phyloP scores from a whole-genome alignment of 345 rosid species.

The Corchorus olitorius region DNA sequence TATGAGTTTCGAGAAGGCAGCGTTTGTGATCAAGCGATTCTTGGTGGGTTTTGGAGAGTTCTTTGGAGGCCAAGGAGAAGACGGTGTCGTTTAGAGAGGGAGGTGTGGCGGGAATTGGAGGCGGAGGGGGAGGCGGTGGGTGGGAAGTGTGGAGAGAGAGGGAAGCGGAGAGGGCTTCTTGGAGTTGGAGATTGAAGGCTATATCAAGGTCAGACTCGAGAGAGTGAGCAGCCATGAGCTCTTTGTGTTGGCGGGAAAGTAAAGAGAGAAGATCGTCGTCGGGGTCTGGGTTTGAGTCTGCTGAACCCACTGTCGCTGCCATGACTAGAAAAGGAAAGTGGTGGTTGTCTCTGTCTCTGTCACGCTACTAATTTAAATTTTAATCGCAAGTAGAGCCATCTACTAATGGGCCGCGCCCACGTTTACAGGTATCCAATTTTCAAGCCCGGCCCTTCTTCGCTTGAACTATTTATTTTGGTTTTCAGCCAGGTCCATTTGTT shows the following conservation, averaged over 20 bases:
- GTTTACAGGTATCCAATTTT: no score
- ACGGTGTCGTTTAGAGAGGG: neutral
- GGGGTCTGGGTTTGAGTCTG: neutral
- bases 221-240: slow-evolving; percentile 29
- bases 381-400: no score
- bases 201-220: slow-evolving; percentile 47
- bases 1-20: slow-evolving; percentile 25
- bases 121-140: neutral
- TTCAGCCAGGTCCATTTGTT: no score
- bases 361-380: no score
- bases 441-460: no score
- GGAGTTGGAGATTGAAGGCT: slow-evolving; percentile 59
- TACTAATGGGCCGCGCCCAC: no score
- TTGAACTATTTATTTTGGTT: no score
- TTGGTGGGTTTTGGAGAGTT: slow-evolving; percentile 9
- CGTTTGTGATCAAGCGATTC: slow-evolving; percentile 31
- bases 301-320: neutral
- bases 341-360: no score
- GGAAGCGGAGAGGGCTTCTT: slow-evolving; percentile 26
- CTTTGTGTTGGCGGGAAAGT: slow-evolving; percentile 25
- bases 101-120: neutral
- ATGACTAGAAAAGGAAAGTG: neutral
- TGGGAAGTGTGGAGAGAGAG: slow-evolving; percentile 16
- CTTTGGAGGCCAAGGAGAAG: slow-evolving; percentile 8
- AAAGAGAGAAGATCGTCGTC: slow-evolving; percentile 20